phyloP scores from a whole-genome alignment of 2,329 filamentous ascomycete genomes.

The Beauveria medogensis region DNA sequence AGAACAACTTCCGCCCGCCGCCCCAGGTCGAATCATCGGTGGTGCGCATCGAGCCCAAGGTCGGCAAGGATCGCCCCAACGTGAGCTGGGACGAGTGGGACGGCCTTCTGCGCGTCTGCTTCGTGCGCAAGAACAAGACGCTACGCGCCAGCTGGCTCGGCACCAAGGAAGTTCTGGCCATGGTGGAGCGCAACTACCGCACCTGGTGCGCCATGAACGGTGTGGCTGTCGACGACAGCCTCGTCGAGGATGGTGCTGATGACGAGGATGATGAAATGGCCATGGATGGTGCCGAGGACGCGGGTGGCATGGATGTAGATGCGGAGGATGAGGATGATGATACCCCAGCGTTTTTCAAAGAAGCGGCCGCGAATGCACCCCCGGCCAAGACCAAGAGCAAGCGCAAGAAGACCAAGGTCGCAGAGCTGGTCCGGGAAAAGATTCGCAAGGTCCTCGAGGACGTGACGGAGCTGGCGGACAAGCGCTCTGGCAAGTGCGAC shows the following conservation, averaged over 20 bases:
- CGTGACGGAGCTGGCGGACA: conserved; percentile 71
- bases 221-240: conserved; percentile 64
- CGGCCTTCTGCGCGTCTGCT: conserved; percentile 67
- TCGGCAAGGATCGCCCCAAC: conserved; percentile 65
- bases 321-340: conserved; percentile 64
- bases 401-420: conserved; percentile 72
- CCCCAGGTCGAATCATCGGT: conserved; percentile 89
- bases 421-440: conserved; percentile 77
- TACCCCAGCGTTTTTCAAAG: conserved; percentile 77
- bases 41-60: conserved; percentile 81
- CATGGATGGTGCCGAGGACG: conserved; percentile 36
- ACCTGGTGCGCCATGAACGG: conserved; percentile 86
- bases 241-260: conserved; percentile 36
- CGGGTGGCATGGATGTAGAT: conserved; percentile 44
- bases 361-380: conserved; percentile 33
- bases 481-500: conserved; percentile 77
- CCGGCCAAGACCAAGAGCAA: conserved; percentile 54
- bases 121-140: conserved; percentile 79
- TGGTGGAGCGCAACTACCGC: conserved; percentile 81
- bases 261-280: conserved; percentile 35
- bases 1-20: conserved; percentile 93
- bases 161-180: conserved; percentile 68
- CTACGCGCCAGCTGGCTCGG: conserved; percentile 74
- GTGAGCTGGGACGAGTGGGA: conserved; percentile 96
- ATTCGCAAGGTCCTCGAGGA: conserved; percentile 77